These are phyloP conservation scores for Sugiyamaella qingdaonensis DNA, from an alignment of 805 yeast species.

Conservation along the genomic window DNA sequence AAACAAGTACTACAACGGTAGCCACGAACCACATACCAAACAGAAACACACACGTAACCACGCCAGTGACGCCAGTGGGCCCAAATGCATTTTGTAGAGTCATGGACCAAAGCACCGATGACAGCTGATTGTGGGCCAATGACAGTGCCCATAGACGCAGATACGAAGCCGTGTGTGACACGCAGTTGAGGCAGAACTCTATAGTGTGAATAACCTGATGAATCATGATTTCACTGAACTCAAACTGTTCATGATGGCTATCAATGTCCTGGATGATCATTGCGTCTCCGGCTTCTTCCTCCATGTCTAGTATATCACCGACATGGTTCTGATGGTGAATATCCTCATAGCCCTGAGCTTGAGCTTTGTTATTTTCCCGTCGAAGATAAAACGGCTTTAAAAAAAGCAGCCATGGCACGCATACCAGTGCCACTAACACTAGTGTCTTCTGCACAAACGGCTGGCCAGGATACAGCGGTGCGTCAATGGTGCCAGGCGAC, in stretches of 20 bases:
- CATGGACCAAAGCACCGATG: conserved; percentile 94
- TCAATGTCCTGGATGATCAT: conserved; percentile 34
- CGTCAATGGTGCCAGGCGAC: conserved; percentile 84
- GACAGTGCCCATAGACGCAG: conserved; percentile 96
- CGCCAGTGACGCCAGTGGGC: conserved; percentile 60
- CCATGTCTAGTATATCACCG: conserved; percentile 27
- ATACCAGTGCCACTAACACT: conserved; percentile 67
- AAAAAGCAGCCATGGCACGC: conserved; percentile 90
- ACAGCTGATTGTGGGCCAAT: conserved; percentile 92
- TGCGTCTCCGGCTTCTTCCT: conserved; percentile 31
- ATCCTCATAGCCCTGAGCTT: conserved; percentile 50
- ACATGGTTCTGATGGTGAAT: conserved; percentile 40
- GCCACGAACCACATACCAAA: conserved; percentile 95
- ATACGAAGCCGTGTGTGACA: conserved; percentile 95
- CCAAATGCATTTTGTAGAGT: conserved; percentile 80
- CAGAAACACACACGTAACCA: conserved; percentile 63
- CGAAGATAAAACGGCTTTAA: conserved; percentile 76
- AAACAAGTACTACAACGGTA: conserved; percentile 85
- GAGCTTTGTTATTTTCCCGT: conserved; percentile 46
- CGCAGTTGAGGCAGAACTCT: conserved; percentile 94
- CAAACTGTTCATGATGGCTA: conserved; percentile 48
- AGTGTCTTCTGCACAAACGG: conserved; percentile 66
- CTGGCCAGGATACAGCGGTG: conserved; percentile 77
- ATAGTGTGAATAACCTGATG: conserved; percentile 97
- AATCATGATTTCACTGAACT: conserved; percentile 90